Evolutionary conservation across 1,284 basidiomycete genomes (phyloP), one percentile per base, ranked within the genome.

Genomic region (Salmacisia buchloeana): DNA sequence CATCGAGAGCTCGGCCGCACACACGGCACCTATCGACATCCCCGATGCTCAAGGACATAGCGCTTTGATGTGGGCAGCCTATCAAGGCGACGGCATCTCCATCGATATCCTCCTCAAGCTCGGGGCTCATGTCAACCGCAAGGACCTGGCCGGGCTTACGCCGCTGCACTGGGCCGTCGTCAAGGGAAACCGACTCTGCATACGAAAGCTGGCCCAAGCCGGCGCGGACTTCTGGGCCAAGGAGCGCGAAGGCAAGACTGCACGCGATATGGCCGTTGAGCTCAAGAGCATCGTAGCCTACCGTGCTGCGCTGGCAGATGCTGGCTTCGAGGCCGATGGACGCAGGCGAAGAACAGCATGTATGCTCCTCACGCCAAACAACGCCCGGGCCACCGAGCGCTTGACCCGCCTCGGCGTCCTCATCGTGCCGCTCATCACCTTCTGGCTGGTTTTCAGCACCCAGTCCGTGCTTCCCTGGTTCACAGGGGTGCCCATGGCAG

Each of bases 111-210:
- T 99, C 21, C 84, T 99, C 60, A 86, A 88, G 63, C 91, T 94
- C 70, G 92, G 92, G 7, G 92, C 94, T 2, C 89, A 86, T 62
- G 84, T 89, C 0, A 86, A 86, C 66, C 82, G 88, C 3, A 84
- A 85, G 41, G 96, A 98, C 78, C 88, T 90, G 67, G 82, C 86
- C 0, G 93, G 93, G 0, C 84, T 99, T 60, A 87, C 92, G 0
- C 92, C 96, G 0, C 83, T 98, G 59, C 96, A 99, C 79, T 99
- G 96, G 96, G 94, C 93, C 1, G 94, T 96, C n/a, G 94, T 98
- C 12, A 87, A 93, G 67, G 96, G 94, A 6, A 96, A 94, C 76
- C 84, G 89, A 61, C 78, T 81, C 15, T 92, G 91, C 76, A 94
- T 98, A 62, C 85, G 89, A 27, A 85, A 89, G 58, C 82, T 99